These are phyloP conservation scores for Saccharomycopsis oosterbeekiorum DNA, from an alignment of 805 yeast species.

Conservation along the genomic window DNA sequence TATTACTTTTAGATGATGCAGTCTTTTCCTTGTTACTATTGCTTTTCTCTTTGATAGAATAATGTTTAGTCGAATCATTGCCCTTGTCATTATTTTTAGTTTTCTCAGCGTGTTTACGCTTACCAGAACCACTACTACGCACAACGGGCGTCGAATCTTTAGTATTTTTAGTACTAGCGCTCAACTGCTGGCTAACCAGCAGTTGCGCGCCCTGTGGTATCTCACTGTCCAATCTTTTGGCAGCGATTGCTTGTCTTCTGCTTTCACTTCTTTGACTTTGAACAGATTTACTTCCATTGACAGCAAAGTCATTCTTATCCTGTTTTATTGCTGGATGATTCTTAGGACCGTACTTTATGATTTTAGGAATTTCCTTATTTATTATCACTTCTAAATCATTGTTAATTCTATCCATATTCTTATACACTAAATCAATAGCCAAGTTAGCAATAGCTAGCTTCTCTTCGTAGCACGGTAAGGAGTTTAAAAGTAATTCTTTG, in stretches of 20 bases:
- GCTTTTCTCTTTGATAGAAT: background rate
- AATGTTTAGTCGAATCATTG: background rate
- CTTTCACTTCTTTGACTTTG: conserved; percentile 76
- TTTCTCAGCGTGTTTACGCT: background rate
- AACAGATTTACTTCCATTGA: conserved; percentile 46
- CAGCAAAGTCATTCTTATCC: conserved; percentile 32
- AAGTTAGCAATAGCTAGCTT: conserved; percentile 95
- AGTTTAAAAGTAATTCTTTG: conserved; percentile 19
- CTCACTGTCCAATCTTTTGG: conserved; percentile 37
- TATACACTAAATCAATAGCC: conserved; percentile 67
- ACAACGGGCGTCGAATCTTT: background rate
- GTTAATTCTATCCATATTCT: conserved; percentile 64
- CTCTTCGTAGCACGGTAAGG: conserved; percentile 89
- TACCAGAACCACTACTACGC: background rate
- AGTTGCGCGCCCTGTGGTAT: conserved; percentile 35
- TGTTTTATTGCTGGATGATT: conserved; percentile 86
- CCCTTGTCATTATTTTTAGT: background rate
- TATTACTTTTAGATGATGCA: conserved; percentile 3
- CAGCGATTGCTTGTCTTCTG: conserved; percentile 88
- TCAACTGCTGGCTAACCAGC: background rate
- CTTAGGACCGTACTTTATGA: conserved; percentile 64
- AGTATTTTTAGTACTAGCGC: background rate
- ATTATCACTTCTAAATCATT: conserved; percentile 70
- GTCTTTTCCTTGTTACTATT: background rate
- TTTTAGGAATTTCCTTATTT: conserved; percentile 73